These are phyloP conservation scores for Crinitomyces ghanaensis DNA, from an alignment of 805 yeast species.

Conservation along the genomic window DNA sequence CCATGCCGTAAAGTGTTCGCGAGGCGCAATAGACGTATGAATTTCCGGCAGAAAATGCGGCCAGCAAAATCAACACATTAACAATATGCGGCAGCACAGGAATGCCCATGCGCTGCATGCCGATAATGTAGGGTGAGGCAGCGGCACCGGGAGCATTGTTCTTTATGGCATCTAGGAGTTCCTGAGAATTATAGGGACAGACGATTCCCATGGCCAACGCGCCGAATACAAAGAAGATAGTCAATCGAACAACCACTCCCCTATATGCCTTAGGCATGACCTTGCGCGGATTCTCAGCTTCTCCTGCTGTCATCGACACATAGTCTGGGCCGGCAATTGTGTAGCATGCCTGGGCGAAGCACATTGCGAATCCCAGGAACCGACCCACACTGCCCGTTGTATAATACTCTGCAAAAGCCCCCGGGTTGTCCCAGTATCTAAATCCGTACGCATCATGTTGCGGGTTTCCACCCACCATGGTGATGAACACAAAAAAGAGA, in stretches of 20 bases:
- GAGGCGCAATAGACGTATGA: constrained; percentile 68
- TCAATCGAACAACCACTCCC: constrained; percentile 58
- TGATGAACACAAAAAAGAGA: constrained; percentile 59
- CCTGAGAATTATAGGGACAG: constrained; percentile 58
- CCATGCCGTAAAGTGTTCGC: constrained; percentile 55
- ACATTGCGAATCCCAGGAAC: constrained; percentile 61
- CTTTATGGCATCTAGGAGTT: constrained; percentile 43
- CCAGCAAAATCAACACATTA: constrained; percentile 61
- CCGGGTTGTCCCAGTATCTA: constrained; percentile 43
- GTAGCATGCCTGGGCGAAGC: constrained; percentile 60
- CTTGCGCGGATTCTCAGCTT: constrained; percentile 57
- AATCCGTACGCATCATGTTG: constrained; percentile 50
- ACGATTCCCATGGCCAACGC: constrained; percentile 70
- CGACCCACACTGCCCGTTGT: constrained; percentile 49
- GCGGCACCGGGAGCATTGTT: constrained; percentile 64
- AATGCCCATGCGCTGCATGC: constrained; percentile 55
- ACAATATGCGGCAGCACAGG: constrained; percentile 63
- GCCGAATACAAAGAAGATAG: constrained; percentile 60
- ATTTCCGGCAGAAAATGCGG: constrained; percentile 78
- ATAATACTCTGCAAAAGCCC: constrained; percentile 45
- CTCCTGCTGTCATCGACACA: constrained; percentile 77
- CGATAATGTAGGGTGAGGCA: constrained; percentile 73
- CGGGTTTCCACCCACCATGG: constrained; percentile 87
- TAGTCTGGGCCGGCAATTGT: constrained; percentile 84
- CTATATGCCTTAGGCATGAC: constrained; percentile 70